Evolutionary conservation across 305 asterid species (phyloP), one percentile per base, ranked within the genome.

Genomic region (Striga hermonthica): DNA sequence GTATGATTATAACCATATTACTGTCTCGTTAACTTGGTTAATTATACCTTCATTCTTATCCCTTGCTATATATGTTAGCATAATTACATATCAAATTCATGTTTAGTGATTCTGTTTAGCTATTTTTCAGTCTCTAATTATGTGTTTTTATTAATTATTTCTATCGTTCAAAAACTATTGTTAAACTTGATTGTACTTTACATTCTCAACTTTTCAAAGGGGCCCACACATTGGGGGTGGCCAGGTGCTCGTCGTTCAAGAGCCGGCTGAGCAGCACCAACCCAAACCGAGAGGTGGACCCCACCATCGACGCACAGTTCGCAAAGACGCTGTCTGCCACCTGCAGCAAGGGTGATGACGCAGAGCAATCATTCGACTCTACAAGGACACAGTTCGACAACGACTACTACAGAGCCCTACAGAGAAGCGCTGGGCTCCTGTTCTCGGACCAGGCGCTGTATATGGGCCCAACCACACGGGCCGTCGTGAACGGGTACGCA

Each of bases 211-310:
- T 8, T 69, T 14, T 13, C 7, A 69, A 11, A 85, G 98, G 98
- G 62, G 96, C 77, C 0, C 98, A 91, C 78, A 91, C 97, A 1
- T 77, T 91, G 11, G 98, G 98, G 50, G 82, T 76, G 60, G 95
- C 98, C 10, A 78, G 91, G 57, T 91, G 98, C 72, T 82, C 97
- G 5, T 91, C 98, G 38, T 91, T 91, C 86, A 91, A 91, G 76
- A 60, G 60, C 28, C 74, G 98, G n/a, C 10, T 91, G 71, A 82
- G 79, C 16, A 81, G 79, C 60, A 85, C 84, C 69, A 91, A 86
- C 80, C 68, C 88, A 13, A 80, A 86, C 0, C 76, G 82, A 57
- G 83, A 82, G 11, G 57, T 78, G 75, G 98, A 91, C 37, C 96
- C 95, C 34, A 83, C 74, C 3, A 9, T 89, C 48, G 97, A 89